These are phyloP conservation scores for Melastoma malabathricum DNA, from an alignment of 345 rosid species.

Conservation along the genomic window DNA sequence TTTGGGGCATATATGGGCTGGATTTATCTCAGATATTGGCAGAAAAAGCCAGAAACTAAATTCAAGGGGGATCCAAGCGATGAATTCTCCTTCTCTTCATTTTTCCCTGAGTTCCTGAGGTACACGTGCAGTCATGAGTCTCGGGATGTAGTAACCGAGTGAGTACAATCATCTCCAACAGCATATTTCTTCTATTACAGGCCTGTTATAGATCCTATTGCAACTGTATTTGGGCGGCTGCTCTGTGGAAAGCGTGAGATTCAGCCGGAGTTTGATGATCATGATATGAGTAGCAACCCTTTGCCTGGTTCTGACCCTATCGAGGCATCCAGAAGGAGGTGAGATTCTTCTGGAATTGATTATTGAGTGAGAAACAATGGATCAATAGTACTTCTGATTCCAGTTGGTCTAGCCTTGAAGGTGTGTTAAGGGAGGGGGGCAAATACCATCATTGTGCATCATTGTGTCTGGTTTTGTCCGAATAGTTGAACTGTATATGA, in stretches of 20 bases:
- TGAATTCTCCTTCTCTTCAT: conserved; percentile 83
- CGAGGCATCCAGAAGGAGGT: conserved; percentile 97
- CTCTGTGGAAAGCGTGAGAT: conserved; percentile 61
- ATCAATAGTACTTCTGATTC: too few relatives aligned
- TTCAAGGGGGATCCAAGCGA: conserved; percentile 91
- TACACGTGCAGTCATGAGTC: too few relatives aligned
- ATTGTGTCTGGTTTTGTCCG: too few relatives aligned
- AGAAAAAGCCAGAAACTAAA: conserved; percentile 77
- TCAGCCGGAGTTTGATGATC: conserved; percentile 33
- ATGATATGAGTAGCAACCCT: conserved; percentile 45
- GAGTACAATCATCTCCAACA: background rate
- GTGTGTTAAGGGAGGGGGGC: too few relatives aligned
- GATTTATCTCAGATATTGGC: conserved; percentile 88
- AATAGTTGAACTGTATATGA: too few relatives aligned
- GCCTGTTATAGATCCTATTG: conserved; percentile 71
- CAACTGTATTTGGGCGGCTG: conserved; percentile 71
- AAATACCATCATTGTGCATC: too few relatives aligned
- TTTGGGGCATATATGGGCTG: conserved; percentile 88
- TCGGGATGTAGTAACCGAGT: too few relatives aligned
- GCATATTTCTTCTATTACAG: conserved; percentile 21
- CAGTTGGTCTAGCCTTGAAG: too few relatives aligned
- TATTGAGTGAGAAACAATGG: too few relatives aligned
- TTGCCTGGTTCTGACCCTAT: conserved; percentile 89
- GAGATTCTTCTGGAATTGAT: conserved; percentile 2
- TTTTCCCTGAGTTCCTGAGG: conserved; percentile 89